Conservation (phyloP, 176 grass and related monocot genomes). For the Oryza meridionalis region DNA sequence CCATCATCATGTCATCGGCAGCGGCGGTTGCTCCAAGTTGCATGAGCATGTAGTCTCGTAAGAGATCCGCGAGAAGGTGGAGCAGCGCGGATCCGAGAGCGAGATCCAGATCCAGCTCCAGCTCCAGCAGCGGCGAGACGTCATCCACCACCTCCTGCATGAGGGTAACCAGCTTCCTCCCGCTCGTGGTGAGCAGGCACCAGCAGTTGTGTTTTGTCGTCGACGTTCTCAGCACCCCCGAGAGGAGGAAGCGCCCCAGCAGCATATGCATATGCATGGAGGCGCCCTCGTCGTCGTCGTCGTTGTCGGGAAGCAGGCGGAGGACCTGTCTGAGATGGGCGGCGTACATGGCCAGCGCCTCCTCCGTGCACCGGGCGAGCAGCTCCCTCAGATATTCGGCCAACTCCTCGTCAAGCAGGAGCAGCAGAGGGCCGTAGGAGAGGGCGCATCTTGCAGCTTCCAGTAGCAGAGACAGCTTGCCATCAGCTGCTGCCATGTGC, state of each 20-base stretch:
- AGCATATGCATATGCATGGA: too few species aligned
- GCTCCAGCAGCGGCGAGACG: conserved; percentile 34
- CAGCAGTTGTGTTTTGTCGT: background rate
- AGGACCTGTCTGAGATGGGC: conserved; percentile 43
- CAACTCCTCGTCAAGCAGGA: background rate
- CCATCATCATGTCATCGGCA: background rate
- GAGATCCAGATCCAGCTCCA: conserved; percentile 5
- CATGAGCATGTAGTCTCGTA: conserved; percentile 51
- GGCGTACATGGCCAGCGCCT: conserved; percentile 34
- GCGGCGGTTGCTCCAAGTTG: background rate
- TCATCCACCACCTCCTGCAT: conserved; percentile 50
- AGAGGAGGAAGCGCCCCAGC: conserved; percentile 43
- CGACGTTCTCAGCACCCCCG: conserved; percentile 15
- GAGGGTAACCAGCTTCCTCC: conserved; percentile 53
- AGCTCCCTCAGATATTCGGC: conserved; percentile 32
- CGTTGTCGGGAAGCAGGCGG: background rate
- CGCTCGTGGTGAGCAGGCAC: conserved; percentile 60
- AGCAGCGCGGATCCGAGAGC: conserved; percentile 17
- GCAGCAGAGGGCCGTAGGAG: conserved; percentile 39
- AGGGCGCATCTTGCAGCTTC: conserved; percentile 43
- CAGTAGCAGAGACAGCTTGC: conserved; percentile 22
- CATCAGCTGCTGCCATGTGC: background rate
- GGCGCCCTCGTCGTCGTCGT: background rate
- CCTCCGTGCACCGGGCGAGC: conserved; percentile 39
- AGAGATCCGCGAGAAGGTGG: conserved; percentile 44